These are phyloP conservation scores for Posidonia oceanica DNA, from an alignment of 116 monocot species.

Conservation along the genomic window DNA sequence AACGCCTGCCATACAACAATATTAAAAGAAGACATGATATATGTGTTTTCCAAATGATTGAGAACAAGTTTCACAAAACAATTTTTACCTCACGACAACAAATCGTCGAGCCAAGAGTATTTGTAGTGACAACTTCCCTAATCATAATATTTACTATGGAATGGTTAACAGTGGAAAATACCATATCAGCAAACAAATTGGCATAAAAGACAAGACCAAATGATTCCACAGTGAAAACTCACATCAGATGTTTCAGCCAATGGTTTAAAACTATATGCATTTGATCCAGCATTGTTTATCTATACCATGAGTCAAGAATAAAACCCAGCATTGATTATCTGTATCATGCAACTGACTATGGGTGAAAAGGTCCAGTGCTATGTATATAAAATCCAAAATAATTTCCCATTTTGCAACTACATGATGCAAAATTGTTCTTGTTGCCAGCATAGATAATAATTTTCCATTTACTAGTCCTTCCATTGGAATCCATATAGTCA, in stretches of 20 bases:
- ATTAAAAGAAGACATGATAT: neutral
- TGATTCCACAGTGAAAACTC: constrained; percentile 15
- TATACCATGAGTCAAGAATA: constrained; percentile 23
- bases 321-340: too few species aligned
- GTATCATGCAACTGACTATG: too few species aligned
- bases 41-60: neutral
- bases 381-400: too few species aligned
- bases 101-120: constrained; percentile 89
- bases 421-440: too few species aligned
- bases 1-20: constrained; percentile 41
- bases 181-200: neutral
- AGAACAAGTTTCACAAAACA: neutral
- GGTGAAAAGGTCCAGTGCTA: too few species aligned
- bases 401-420: too few species aligned
- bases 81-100: constrained; percentile 84
- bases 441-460: too few species aligned
- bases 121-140: constrained; percentile 98
- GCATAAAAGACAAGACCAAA: neutral
- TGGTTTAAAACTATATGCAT: constrained; percentile 93
- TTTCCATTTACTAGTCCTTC: too few species aligned
- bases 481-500: too few species aligned
- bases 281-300: constrained; percentile 99
- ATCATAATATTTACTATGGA: constrained; percentile 5
- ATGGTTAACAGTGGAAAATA: neutral
- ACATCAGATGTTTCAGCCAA: constrained; percentile 84